Evolutionary conservation across 257 asterid genomes (phyloP).

Genomic region (Ophiorrhiza pumila): DNA sequence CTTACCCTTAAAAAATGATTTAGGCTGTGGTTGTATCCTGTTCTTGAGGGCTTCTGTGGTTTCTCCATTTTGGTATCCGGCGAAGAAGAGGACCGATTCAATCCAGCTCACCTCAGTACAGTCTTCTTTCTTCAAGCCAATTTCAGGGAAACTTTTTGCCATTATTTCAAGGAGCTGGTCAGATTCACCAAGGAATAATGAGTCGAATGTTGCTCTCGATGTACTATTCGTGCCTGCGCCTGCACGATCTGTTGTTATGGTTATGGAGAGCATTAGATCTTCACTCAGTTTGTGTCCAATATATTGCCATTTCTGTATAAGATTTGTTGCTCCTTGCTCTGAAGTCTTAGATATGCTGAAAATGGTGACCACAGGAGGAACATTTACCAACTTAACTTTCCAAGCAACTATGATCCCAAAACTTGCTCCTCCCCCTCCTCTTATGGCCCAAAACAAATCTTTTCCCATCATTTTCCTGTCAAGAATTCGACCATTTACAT

Average conservation of each 20-base stretch:
- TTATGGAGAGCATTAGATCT: conserved; percentile 41
- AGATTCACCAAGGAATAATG: conserved; percentile 34
- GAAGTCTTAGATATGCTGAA: conserved; percentile 26
- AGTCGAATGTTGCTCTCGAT: conserved; percentile 21
- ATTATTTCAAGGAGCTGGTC: conserved; percentile 17
- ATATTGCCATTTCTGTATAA: conserved; percentile 38
- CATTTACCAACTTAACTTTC: conserved; percentile 39
- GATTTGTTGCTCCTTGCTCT: conserved; percentile 18
- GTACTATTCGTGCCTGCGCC: neutral
- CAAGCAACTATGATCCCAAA: conserved; percentile 43
- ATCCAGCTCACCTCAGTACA: conserved; percentile 50
- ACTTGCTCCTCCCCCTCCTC: conserved; percentile 37
- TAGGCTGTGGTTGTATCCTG: conserved; percentile 18
- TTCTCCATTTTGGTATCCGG: conserved; percentile 5
- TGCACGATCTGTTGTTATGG: neutral
- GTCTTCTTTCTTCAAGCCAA: conserved; percentile 31
- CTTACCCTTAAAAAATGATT: conserved; percentile 38
- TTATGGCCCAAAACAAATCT: no score
- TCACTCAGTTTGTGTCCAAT: conserved; percentile 28
- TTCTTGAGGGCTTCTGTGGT: conserved; percentile 24
- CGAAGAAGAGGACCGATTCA: conserved; percentile 30
- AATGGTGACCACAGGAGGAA: conserved; percentile 37
- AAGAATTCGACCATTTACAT: no score
- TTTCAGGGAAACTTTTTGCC: conserved; percentile 29
- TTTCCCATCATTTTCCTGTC: no score